Percentiles rank a stretch among this genome's conserved stretches.
Conservation (phyloP, 2,329 filamentous ascomycete species). For the Tothia fuscella region DNA sequence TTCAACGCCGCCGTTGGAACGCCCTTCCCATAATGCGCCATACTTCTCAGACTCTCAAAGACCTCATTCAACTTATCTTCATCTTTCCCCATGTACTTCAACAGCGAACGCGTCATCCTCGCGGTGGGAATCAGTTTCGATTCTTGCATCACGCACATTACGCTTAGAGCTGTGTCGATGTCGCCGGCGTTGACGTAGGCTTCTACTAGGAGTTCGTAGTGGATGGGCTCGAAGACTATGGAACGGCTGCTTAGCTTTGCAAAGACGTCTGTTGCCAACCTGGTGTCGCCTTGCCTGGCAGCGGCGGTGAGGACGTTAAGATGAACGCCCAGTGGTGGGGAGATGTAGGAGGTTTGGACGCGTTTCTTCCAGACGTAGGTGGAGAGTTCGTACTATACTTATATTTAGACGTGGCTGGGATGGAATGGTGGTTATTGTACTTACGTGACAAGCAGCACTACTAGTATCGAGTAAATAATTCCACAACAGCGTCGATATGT, state of each 20-base stretch:
- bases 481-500: constrained; percentile 49
- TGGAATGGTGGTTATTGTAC: constrained; percentile 9
- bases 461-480: constrained; percentile 65
- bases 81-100: background rate
- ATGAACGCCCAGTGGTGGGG: constrained; percentile 53
- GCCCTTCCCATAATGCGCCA: constrained; percentile 37
- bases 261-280: constrained; percentile 60
- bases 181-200: constrained; percentile 52
- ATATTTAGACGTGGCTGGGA: constrained; percentile 12
- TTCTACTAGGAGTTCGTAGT: constrained; percentile 71
- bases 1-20: constrained; percentile 42
- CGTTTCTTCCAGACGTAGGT: constrained; percentile 58
- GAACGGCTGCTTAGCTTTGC: constrained; percentile 46
- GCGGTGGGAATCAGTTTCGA: constrained; percentile 38
- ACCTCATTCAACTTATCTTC: constrained; percentile 34
- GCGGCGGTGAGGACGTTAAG: constrained; percentile 61
- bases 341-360: constrained; percentile 47
- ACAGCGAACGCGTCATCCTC: constrained; percentile 53
- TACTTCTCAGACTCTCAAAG: constrained; percentile 30
- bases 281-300: constrained; percentile 52
- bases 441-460: constrained; percentile 46
- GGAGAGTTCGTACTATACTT: constrained; percentile 47
- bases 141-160: constrained; percentile 62
- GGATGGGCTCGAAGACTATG: constrained; percentile 47
- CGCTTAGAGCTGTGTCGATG: constrained; percentile 52